Percentiles rank a stretch among this genome's conserved stretches.
phyloP scores from a whole-genome alignment of 495 filamentous ascomycete genomes.

The Podospora pseudocomata region DNA sequence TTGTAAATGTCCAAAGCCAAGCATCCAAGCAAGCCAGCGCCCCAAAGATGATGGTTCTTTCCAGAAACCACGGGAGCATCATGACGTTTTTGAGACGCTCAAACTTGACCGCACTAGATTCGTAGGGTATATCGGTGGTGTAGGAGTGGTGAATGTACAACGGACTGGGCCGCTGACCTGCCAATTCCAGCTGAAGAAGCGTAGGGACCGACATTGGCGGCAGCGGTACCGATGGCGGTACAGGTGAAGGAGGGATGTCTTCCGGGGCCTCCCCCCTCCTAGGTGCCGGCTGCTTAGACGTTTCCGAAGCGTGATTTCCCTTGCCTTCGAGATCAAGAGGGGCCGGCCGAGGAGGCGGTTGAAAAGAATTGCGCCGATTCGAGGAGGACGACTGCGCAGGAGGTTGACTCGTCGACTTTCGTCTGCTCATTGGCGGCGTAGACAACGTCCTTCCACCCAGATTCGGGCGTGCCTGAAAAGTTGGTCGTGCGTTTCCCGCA shows the following conservation, averaged over 20 bases:
- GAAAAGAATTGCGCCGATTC: constrained; percentile 33
- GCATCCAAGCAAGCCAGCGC: constrained; percentile 87
- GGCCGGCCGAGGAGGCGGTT: constrained; percentile 25
- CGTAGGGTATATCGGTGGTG: constrained; percentile 74
- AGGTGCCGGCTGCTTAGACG: constrained; percentile 16
- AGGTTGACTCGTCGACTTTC: constrained; percentile 21
- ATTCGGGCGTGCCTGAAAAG: constrained; percentile 17
- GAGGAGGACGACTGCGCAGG: constrained; percentile 19
- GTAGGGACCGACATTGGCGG: constrained; percentile 85
- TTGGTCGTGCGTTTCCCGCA: neutral
- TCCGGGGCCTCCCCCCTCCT: constrained; percentile 16
- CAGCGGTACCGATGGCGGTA: constrained; percentile 67
- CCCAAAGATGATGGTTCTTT: constrained; percentile 82
- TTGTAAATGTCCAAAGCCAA: constrained; percentile 97
- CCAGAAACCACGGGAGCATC: constrained; percentile 74
- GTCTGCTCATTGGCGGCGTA: constrained; percentile 42
- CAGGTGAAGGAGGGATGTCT: constrained; percentile 55
- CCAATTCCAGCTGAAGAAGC: constrained; percentile 82
- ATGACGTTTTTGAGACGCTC: constrained; percentile 91
- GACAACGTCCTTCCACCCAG: constrained; percentile 39
- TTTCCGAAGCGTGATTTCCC: constrained; percentile 15
- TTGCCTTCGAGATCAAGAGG: constrained; percentile 32
- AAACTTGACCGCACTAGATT: constrained; percentile 93
- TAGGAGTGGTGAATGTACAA: constrained; percentile 81
- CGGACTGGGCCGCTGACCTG: constrained; percentile 75